phyloP scores from a whole-genome alignment of 1,284 basidiomycete genomes.

The Peniophora sp. region DNA sequence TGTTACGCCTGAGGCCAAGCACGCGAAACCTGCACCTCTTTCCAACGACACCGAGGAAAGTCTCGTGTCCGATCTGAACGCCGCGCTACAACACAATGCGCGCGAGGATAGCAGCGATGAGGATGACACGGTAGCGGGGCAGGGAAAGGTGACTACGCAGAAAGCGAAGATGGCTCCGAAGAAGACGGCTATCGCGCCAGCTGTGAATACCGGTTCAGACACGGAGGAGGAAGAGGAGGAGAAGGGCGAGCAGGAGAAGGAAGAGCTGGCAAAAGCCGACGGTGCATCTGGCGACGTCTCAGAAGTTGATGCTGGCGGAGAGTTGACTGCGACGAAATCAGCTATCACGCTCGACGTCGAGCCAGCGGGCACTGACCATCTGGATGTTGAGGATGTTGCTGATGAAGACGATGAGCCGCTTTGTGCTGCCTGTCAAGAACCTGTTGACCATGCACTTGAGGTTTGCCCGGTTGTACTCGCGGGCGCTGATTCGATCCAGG shows the following conservation, averaged over 20 bases:
- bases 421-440: conserved; percentile 1
- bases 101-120: background rate
- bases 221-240: no score
- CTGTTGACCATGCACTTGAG: background rate
- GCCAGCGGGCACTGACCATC: background rate
- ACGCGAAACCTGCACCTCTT: background rate
- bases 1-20: no score
- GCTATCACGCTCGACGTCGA: no score
- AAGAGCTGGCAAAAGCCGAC: no score
- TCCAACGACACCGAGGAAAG: background rate
- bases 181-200: background rate
- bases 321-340: no score
- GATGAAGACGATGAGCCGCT: conserved; percentile 14
- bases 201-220: background rate
- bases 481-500: conserved; percentile 2
- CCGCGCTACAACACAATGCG: background rate
- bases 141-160: no score
- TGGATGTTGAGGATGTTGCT: background rate
- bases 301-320: no score
- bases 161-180: background rate
- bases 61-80: background rate
- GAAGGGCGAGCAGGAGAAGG: no score
- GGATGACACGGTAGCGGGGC: background rate
- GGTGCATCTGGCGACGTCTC: no score
- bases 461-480: conserved; percentile 1